Percentiles rank a stretch among this genome's conserved stretches.
These are phyloP conservation scores for Yarrowia galli DNA, from an alignment of 1,139 yeast genomes.

Conservation along the genomic window DNA sequence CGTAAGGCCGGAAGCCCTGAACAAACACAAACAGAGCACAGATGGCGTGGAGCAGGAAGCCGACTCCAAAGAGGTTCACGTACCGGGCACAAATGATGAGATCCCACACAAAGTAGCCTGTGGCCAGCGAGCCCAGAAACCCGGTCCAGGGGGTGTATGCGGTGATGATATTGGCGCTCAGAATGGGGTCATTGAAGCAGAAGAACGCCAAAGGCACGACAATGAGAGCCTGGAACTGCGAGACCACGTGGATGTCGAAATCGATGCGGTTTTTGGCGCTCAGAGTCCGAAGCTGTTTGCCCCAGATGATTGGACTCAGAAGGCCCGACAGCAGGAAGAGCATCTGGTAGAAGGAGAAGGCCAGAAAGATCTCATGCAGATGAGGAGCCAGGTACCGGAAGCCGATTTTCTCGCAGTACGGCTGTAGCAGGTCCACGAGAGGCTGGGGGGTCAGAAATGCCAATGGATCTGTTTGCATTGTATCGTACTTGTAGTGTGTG, in stretches of 20 bases:
- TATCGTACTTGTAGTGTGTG: not conserved
- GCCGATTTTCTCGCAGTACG: conserved; percentile 43
- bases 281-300: conserved; percentile 59
- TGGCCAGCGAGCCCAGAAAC: conserved; percentile 71
- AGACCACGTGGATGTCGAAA: conserved; percentile 87
- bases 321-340: conserved; percentile 56
- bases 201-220: conserved; percentile 66
- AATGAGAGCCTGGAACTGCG: conserved; percentile 78
- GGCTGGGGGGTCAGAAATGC: conserved; percentile 26
- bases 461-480: conserved; percentile 34
- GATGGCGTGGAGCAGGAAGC: conserved; percentile 84
- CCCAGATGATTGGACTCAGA: conserved; percentile 57
- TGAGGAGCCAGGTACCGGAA: conserved; percentile 54
- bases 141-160: conserved; percentile 79
- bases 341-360: conserved; percentile 57
- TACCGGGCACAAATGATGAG: conserved; percentile 66
- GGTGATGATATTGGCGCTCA: conserved; percentile 60
- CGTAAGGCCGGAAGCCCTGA: conserved; percentile 72
- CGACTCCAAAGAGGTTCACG: conserved; percentile 73
- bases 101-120: conserved; percentile 96
- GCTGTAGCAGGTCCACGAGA: conserved; percentile 30
- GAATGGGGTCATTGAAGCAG: conserved; percentile 62
- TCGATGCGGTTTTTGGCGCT: conserved; percentile 61
- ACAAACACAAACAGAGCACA: conserved; percentile 80
- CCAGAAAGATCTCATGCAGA: conserved; percentile 59